Conservation (phyloP, 805 yeast genomes). For the Candida alai region DNA sequence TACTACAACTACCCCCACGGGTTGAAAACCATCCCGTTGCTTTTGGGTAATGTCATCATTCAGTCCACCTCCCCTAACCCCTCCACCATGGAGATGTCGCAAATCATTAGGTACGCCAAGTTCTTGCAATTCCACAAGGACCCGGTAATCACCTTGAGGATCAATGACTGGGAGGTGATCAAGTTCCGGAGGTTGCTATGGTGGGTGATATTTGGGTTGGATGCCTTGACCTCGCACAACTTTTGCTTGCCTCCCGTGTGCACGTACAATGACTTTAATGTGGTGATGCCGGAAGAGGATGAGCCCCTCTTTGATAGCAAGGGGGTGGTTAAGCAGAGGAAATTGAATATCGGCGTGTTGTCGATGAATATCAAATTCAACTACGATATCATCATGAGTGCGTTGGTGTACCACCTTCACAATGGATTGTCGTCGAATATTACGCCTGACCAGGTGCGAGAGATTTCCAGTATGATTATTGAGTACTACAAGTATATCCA, state of each 20-base stretch:
- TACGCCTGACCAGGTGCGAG: constrained; percentile 39
- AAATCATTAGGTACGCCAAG: constrained; percentile 54
- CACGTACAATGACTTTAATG: constrained; percentile 50
- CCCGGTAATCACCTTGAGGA: constrained; percentile 50
- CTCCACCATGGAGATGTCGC: constrained; percentile 52
- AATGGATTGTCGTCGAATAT: constrained; percentile 44
- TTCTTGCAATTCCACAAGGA: constrained; percentile 55
- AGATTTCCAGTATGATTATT: constrained; percentile 45
- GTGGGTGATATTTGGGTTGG: constrained; percentile 65
- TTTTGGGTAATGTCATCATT: constrained; percentile 46
- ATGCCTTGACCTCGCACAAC: constrained; percentile 53
- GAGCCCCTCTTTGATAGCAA: constrained; percentile 29
- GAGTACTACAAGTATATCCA: constrained; percentile 49
- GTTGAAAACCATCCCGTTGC: constrained; percentile 37
- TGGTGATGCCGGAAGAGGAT: constrained; percentile 49
- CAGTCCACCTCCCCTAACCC: constrained; percentile 56
- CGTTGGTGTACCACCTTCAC: constrained; percentile 47
- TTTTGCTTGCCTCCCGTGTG: constrained; percentile 54
- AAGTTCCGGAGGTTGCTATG: constrained; percentile 56
- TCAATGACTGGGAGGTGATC: constrained; percentile 45
- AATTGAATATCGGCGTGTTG: constrained; percentile 42
- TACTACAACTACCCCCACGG: constrained; percentile 50
- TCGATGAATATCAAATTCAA: constrained; percentile 52
- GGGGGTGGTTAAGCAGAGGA: constrained; percentile 28
- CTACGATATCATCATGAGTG: constrained; percentile 50